phyloP scores from a whole-genome alignment of 2,329 filamentous ascomycete species.

The Hymenoscyphus infarciens region DNA sequence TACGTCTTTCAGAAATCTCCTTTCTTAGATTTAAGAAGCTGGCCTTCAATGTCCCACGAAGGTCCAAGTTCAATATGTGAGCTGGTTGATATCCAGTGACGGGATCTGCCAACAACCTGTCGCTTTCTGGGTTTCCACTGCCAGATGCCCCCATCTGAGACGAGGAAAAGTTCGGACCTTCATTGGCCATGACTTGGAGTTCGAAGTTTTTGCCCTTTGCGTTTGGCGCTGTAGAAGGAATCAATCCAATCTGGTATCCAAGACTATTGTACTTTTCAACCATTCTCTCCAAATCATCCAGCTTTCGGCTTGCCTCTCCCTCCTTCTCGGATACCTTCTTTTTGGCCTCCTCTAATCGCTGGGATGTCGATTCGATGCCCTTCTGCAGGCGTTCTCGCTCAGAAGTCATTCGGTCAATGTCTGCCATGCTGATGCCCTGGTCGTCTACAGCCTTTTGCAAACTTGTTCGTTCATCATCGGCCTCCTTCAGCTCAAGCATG shows the following conservation, averaged over 20 bases:
- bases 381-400: conserved; percentile 92
- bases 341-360: conserved; percentile 80
- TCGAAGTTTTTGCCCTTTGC: conserved; percentile 85
- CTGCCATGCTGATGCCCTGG: conserved; percentile 92
- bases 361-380: conserved; percentile 72
- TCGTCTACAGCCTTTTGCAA: conserved; percentile 86
- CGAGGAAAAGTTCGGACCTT: conserved; percentile 70
- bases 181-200: conserved; percentile 75
- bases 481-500: conserved; percentile 68
- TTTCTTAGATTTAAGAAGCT: conserved; percentile 76
- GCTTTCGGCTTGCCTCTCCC: conserved; percentile 74
- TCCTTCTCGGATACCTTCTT: conserved; percentile 81
- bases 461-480: conserved; percentile 74
- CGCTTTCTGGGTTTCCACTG: conserved; percentile 48
- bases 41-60: conserved; percentile 77
- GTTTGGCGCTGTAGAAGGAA: conserved; percentile 79
- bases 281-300: conserved; percentile 88
- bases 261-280: conserved; percentile 92
- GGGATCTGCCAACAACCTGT: conserved; percentile 77
- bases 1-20: conserved; percentile 86
- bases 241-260: conserved; percentile 89
- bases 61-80: conserved; percentile 83
- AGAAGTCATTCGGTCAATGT: conserved; percentile 98
- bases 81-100: conserved; percentile 85
- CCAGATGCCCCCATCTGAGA: conserved; percentile 46